Conservation (phyloP, 176 grass and related monocot genomes). For the Oryza brachyantha region DNA sequence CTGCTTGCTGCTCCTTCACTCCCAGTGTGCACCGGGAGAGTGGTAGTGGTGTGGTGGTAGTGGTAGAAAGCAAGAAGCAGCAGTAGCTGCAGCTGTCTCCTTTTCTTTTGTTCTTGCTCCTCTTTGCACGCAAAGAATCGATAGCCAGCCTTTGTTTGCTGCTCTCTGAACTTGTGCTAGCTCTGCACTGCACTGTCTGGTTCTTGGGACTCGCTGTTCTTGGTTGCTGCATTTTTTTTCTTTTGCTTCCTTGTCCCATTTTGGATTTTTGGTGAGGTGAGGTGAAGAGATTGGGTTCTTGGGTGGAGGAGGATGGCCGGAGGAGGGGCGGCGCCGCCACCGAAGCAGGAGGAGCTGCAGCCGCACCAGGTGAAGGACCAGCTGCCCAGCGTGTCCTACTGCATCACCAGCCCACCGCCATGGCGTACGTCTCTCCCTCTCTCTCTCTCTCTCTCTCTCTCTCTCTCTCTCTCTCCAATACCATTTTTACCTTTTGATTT, state of each 20-base stretch:
- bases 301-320: slow-evolving; percentile 36
- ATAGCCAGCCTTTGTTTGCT: neutral
- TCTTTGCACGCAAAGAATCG: slow-evolving; percentile 43
- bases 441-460: too few species aligned
- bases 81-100: neutral
- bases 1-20: neutral
- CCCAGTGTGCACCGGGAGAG: neutral
- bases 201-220: slow-evolving; percentile 13
- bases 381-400: slow-evolving; percentile 66
- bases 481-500: neutral
- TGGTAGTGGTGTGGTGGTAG: neutral
- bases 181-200: neutral
- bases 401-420: slow-evolving; percentile 81
- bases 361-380: slow-evolving; percentile 78
- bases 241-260: neutral
- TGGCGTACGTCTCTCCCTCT: slow-evolving; percentile 64
- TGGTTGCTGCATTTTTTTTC: neutral
- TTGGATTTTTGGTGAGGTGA: neutral
- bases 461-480: neutral
- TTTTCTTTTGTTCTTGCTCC: slow-evolving; percentile 12
- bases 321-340: slow-evolving; percentile 63
- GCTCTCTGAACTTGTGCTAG: neutral
- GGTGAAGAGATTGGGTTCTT: neutral
- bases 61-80: neutral
- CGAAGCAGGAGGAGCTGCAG: slow-evolving; percentile 81